A percentile compares a stretch with the other conserved stretches of the same genome.
Conservation (phyloP, 2,329 filamentous ascomycete genomes). For the Diaporthe sp. region DNA sequence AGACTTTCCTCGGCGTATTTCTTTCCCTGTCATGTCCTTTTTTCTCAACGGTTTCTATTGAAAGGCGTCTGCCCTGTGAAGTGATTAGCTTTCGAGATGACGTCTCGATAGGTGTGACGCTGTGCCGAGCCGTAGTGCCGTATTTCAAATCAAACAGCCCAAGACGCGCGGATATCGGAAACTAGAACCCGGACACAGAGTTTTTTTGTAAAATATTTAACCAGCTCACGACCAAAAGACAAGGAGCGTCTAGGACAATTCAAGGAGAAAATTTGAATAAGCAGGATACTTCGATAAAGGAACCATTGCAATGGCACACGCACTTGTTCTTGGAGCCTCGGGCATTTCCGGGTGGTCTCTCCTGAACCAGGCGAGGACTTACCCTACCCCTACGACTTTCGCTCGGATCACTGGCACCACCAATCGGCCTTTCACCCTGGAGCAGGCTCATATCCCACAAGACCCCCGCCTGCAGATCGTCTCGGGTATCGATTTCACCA, state of each 20-base stretch:
- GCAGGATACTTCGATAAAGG: background rate
- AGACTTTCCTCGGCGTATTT: too few relatives aligned
- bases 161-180: background rate
- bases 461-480: background rate
- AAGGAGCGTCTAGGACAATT: background rate
- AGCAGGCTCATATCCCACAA: conserved; percentile 1
- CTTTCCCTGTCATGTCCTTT: too few relatives aligned
- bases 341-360: conserved; percentile 5
- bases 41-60: too few relatives aligned
- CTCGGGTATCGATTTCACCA: conserved; percentile 1
- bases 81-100: background rate
- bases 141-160: too few relatives aligned
- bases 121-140: too few relatives aligned
- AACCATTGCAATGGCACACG: background rate
- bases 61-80: too few relatives aligned
- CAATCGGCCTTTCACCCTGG: background rate
- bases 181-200: background rate
- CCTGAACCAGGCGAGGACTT: background rate
- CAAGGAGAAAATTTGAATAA: background rate
- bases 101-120: background rate
- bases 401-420: background rate
- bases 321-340: background rate
- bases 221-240: background rate
- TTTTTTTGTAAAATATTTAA: background rate
- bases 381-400: background rate